Conservation (phyloP, 2,329 filamentous ascomycete genomes). For the Annulohypoxylon truncatum region DNA sequence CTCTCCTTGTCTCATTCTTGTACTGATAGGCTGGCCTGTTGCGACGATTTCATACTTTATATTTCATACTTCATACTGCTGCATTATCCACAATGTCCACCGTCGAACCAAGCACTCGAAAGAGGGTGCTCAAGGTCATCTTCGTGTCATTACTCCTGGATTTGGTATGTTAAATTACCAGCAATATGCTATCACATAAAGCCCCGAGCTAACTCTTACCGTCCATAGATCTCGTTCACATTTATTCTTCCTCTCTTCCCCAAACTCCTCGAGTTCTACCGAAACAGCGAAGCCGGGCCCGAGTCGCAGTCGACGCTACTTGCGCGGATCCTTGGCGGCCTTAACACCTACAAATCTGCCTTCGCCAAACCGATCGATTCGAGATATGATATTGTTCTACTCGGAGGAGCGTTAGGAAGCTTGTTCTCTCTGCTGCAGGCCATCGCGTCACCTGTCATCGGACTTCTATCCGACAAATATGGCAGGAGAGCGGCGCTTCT, state of each 20-base stretch:
- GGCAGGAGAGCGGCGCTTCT: constrained; percentile 89
- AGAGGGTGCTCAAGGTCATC: constrained; percentile 85
- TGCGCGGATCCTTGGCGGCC: constrained; percentile 79
- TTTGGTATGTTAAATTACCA: constrained; percentile 71
- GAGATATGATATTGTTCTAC: constrained; percentile 94
- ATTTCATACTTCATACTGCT: constrained; percentile 6
- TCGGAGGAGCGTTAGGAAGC: constrained; percentile 92
- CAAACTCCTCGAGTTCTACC: constrained; percentile 95
- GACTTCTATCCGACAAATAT: constrained; percentile 86
- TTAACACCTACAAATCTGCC: constrained; percentile 94
- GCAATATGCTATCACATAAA: not conserved
- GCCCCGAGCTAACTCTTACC: not conserved
- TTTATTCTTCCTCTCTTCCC: constrained; percentile 98
- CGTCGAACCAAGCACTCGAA: constrained; percentile 64
- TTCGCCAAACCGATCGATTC: constrained; percentile 95
- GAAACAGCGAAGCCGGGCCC: constrained; percentile 76
- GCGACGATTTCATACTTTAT: constrained; percentile 18
- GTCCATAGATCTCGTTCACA: constrained; percentile 88
- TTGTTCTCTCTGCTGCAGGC: constrained; percentile 93
- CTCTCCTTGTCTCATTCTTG: constrained; percentile 9
- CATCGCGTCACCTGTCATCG: constrained; percentile 90
- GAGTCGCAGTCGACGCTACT: constrained; percentile 68
- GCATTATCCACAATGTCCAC: constrained; percentile 48
- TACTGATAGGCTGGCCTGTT: constrained; percentile 39
- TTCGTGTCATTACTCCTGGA: constrained; percentile 91